A percentile compares a stretch with the other conserved stretches of the same genome.
These are phyloP conservation scores for Hypholoma fasciculare DNA, from an alignment of 768 basidiomycete genomes.

Conservation along the genomic window DNA sequence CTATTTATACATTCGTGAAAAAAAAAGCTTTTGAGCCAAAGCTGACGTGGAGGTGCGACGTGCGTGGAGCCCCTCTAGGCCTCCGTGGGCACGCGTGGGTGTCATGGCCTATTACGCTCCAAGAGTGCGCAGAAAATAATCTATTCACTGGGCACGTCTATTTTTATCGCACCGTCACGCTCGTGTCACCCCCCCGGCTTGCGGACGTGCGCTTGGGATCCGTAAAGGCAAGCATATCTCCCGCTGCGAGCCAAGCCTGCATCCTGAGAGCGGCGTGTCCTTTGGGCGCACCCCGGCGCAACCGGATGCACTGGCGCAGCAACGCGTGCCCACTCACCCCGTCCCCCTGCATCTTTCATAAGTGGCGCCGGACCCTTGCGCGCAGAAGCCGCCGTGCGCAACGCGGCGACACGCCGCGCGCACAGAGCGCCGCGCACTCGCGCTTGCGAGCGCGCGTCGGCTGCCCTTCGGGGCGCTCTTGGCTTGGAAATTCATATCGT, in stretches of 20 bases:
- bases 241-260: background rate
- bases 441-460: too few species aligned
- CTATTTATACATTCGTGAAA: background rate
- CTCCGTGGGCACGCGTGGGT: background rate
- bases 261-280: background rate
- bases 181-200: background rate
- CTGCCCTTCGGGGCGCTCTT: background rate
- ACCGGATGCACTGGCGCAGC: background rate
- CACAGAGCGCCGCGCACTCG: background rate
- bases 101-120: background rate
- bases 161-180: background rate
- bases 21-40: background rate
- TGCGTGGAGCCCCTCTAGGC: background rate
- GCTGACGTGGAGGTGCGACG: constrained; percentile 3
- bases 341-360: too few species aligned
- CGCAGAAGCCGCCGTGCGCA: background rate
- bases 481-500: background rate
- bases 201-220: background rate
- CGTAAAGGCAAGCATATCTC: background rate
- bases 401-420: background rate
- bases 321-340: too few species aligned
- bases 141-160: background rate
- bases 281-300: constrained; percentile 3
- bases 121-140: background rate
- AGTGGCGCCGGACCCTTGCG: too few species aligned